Conservation (phyloP, 495 filamentous ascomycete genomes). For the Aspergillus diversus region DNA sequence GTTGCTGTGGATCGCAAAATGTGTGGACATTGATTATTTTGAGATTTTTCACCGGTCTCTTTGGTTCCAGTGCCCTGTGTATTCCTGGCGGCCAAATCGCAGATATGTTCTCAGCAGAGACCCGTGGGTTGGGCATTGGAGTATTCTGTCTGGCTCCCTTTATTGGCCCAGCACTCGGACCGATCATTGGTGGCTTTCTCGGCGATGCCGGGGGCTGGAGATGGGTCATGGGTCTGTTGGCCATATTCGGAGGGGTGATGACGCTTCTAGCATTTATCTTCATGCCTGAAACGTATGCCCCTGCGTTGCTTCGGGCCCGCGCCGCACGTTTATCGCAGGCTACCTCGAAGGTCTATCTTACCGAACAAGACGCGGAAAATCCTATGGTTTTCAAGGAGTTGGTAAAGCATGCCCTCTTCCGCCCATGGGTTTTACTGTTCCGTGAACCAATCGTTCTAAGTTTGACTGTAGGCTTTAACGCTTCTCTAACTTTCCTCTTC, state of each 20-base stretch:
- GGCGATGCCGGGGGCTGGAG: conserved; percentile 26
- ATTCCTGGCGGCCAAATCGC: conserved; percentile 54
- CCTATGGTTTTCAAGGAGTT: conserved; percentile 20
- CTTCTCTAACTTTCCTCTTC: no score
- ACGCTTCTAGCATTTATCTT: conserved; percentile 45
- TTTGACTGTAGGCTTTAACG: conserved; percentile 18
- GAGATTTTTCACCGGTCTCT: conserved; percentile 50
- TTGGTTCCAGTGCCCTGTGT: conserved; percentile 46
- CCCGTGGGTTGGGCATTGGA: conserved; percentile 52
- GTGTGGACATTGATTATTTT: conserved; percentile 54
- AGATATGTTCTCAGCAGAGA: conserved; percentile 49
- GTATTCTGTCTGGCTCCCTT: conserved; percentile 52
- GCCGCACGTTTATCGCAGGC: conserved; percentile 42
- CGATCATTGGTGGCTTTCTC: conserved; percentile 24
- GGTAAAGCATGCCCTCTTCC: conserved; percentile 31
- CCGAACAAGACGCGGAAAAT: conserved; percentile 25
- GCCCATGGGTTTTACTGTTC: conserved; percentile 35
- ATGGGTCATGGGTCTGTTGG: conserved; percentile 45
- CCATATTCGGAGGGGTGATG: conserved; percentile 40
- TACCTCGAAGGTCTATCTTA: conserved; percentile 49
- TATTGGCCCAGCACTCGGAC: conserved; percentile 39
- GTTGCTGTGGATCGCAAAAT: conserved; percentile 43
- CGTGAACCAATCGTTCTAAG: conserved; percentile 50
- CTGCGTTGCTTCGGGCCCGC: conserved; percentile 44
- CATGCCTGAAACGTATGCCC: conserved; percentile 54